phyloP scores from a whole-genome alignment of 2,329 filamentous ascomycete species.

The Nannizziopsis barbatae region DNA sequence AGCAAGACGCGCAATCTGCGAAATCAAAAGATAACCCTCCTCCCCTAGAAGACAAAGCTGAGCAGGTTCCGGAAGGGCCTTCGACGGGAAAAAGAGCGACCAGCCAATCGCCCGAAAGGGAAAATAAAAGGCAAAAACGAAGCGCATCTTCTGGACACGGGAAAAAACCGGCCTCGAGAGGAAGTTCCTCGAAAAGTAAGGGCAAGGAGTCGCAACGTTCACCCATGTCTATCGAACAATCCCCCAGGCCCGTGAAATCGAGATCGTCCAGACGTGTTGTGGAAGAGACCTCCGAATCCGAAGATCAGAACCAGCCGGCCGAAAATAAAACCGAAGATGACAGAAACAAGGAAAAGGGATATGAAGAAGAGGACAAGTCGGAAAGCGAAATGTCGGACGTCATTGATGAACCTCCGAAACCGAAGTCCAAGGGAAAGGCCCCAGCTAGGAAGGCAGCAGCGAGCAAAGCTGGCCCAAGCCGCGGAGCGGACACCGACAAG shows the following conservation, averaged over 20 bases:
- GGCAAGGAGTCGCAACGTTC: neutral
- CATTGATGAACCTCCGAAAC: constrained; percentile 60
- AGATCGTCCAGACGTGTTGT: neutral
- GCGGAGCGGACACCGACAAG: constrained; percentile 41
- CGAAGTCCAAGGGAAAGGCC: constrained; percentile 24
- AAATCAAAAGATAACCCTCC: too few species aligned
- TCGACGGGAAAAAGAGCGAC: constrained; percentile 20
- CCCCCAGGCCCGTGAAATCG: constrained; percentile 4
- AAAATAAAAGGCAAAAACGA: constrained; percentile 29
- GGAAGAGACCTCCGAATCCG: neutral
- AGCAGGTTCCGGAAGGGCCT: constrained; percentile 2
- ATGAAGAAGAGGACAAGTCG: constrained; percentile 24
- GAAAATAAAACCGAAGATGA: neutral
- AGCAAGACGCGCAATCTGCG: too few species aligned
- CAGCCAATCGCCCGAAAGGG: constrained; percentile 15
- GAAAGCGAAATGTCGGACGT: constrained; percentile 62
- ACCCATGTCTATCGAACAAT: neutral
- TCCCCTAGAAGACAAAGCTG: too few species aligned
- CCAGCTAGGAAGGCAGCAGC: constrained; percentile 18
- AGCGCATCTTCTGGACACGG: constrained; percentile 17
- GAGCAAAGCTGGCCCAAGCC: constrained; percentile 26
- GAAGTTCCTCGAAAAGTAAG: neutral
- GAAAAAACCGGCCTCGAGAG: too few species aligned
- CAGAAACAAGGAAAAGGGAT: constrained; percentile 2
- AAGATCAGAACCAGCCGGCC: constrained; percentile 13